Evolutionary conservation across 2,329 filamentous ascomycete species (phyloP).

Genomic region (Chaetomiaceae sp.): DNA sequence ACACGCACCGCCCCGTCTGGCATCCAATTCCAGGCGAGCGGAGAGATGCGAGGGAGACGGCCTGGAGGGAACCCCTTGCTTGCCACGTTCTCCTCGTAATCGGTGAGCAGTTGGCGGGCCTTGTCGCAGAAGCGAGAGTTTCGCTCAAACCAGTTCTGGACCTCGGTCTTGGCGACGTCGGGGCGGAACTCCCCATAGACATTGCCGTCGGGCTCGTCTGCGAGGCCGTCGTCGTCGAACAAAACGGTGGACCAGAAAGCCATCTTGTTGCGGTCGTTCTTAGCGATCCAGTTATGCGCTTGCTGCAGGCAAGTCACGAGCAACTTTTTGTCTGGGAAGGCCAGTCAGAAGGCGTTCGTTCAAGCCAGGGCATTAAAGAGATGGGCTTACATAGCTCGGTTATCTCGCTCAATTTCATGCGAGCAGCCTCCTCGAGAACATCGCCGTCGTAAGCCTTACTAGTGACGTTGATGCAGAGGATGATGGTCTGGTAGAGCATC

Average conservation of each 20-base stretch:
- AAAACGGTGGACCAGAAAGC: slow-evolving; percentile 61
- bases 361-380: neutral
- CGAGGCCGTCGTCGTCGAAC: slow-evolving; percentile 50
- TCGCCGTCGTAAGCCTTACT: slow-evolving; percentile 63
- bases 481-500: slow-evolving; percentile 59
- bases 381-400: slow-evolving; percentile 53
- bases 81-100: slow-evolving; percentile 47
- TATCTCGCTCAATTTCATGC: slow-evolving; percentile 54
- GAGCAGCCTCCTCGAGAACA: slow-evolving; percentile 51
- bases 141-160: slow-evolving; percentile 56
- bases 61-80: slow-evolving; percentile 40
- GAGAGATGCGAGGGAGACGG: slow-evolving; percentile 43
- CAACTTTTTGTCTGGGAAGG: slow-evolving; percentile 55
- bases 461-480: slow-evolving; percentile 60
- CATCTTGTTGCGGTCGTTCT: slow-evolving; percentile 65
- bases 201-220: slow-evolving; percentile 46
- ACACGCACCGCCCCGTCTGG: slow-evolving; percentile 34
- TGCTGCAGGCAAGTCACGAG: slow-evolving; percentile 61
- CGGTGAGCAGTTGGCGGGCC: slow-evolving; percentile 47
- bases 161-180: slow-evolving; percentile 52
- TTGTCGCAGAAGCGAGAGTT: slow-evolving; percentile 54
- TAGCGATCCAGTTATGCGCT: slow-evolving; percentile 63
- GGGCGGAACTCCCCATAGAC: slow-evolving; percentile 49
- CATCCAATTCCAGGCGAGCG: slow-evolving; percentile 51
- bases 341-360: slow-evolving; percentile 11